These are phyloP conservation scores for Berkeleyomyces basicola DNA, from an alignment of 2,329 filamentous ascomycete species.

Conservation along the genomic window DNA sequence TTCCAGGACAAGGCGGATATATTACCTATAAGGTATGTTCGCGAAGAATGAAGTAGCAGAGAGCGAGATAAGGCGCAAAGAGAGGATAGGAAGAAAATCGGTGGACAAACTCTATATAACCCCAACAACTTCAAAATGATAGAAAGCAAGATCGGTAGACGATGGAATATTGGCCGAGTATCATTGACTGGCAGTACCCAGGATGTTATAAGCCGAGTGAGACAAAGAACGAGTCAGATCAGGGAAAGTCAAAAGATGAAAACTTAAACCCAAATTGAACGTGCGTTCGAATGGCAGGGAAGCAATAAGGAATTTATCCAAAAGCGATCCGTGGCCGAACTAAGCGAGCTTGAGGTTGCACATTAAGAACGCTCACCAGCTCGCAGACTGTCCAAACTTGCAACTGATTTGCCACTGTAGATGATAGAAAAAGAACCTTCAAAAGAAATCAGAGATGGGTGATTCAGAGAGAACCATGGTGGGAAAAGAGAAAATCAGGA, in stretches of 20 bases:
- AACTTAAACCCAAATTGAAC: constrained; percentile 1
- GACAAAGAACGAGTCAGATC: background rate
- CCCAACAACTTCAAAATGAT: no score
- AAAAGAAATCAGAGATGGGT: background rate
- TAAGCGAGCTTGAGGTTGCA: background rate
- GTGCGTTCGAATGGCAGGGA: background rate
- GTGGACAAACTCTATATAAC: no score
- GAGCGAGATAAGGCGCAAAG: background rate
- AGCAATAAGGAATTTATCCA: background rate
- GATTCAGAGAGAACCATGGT: background rate
- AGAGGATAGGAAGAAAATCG: background rate
- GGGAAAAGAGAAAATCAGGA: background rate
- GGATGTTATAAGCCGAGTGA: background rate
- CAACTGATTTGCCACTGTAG: no score
- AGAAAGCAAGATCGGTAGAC: background rate
- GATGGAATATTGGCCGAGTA: background rate
- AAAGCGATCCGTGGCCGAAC: background rate
- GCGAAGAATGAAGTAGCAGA: background rate
- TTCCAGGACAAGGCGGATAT: background rate
- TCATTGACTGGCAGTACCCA: background rate
- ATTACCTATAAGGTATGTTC: background rate
- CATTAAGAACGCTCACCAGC: background rate
- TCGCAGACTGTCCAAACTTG: background rate
- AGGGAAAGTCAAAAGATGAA: background rate
- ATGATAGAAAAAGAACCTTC: background rate